phyloP scores from a whole-genome alignment of 495 filamentous ascomycete genomes.

The Annulohypoxylon maeteangense region DNA sequence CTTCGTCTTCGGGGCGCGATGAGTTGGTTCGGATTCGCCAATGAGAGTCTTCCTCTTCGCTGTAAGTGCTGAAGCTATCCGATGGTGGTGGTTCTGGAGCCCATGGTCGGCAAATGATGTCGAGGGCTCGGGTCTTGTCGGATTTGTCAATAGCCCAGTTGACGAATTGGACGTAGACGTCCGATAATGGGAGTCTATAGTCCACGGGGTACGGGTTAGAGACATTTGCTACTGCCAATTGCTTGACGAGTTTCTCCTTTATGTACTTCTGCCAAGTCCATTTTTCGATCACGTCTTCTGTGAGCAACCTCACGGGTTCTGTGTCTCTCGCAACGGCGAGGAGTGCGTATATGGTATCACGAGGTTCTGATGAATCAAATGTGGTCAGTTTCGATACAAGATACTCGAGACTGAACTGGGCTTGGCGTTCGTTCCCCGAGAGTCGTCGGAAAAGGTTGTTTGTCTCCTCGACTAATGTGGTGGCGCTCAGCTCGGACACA shows the following conservation, averaged over 20 bases:
- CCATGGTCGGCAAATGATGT: slow-evolving; percentile 51
- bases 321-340: slow-evolving; percentile 48
- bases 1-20: neutral
- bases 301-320: slow-evolving; percentile 4
- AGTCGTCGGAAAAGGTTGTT: slow-evolving; percentile 45
- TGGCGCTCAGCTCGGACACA: slow-evolving; percentile 49
- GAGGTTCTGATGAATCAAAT: slow-evolving; percentile 47
- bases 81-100: slow-evolving; percentile 17
- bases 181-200: slow-evolving; percentile 46
- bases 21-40: neutral
- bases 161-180: slow-evolving; percentile 50
- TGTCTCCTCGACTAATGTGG: slow-evolving; percentile 49
- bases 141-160: slow-evolving; percentile 45
- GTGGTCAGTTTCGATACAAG: slow-evolving; percentile 46
- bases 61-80: neutral
- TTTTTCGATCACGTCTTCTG: neutral
- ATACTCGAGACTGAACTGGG: slow-evolving; percentile 44
- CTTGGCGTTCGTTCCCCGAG: slow-evolving; percentile 13
- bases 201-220: slow-evolving; percentile 46
- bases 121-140: slow-evolving; percentile 37
- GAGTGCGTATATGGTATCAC: slow-evolving; percentile 48
- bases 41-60: slow-evolving; percentile 5
- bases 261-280: slow-evolving; percentile 19
- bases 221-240: slow-evolving; percentile 1
- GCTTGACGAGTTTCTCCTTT: slow-evolving; percentile 12